Evolutionary conservation across 1,284 basidiomycete genomes (phyloP), one percentile per base, ranked within the genome.

Genomic region (Ceratobasidium sp.): DNA sequence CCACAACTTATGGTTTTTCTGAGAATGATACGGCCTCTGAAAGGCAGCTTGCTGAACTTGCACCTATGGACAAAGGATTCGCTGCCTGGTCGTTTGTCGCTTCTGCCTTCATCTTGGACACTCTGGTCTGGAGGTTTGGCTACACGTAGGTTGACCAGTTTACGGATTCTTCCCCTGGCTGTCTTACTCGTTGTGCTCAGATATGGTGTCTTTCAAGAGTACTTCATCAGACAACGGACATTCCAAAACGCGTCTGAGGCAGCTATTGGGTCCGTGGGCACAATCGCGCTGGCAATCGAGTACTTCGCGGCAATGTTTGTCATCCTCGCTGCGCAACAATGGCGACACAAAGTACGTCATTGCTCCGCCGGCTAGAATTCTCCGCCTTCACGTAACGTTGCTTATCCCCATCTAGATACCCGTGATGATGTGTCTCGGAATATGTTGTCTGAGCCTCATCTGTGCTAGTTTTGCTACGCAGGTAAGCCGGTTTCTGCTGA

Each of bases 161-260:
- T 14, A 6, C 16, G 2, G 34, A 7, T 11, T 37, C 19, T 19
- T 24, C 22, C 3, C 24, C 9, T 14, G 14, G 24, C 48, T 48
- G 13, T n/a, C 31, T 22, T 22, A 48, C 39, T 49, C 64, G 9
- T 24, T 9, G 24, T 76, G 29, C n/a, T 16, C n/a, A 76, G 77
- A 7, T 81, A 78, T 61, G 80, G 79, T n/a, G 76, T 78, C 0
- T 80, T 78, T 69, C 79, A 80, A 64, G 77, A 79, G 31, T 81
- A 79, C 49, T 80, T 80, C 61, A 61, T 75, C 53, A 75, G 78
- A 46, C 54, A 79, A 34, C 65, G 74, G 0, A 76, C 77, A 0
- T 78, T 77, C 66, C n/a, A 53, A 8, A 39, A 49, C 31, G 49
- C 66, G 0, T 69, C 75, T 2, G 49, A 64, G 31, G 63, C 68